These are phyloP conservation scores for Ustilago bromivora DNA, from an alignment of 1,284 basidiomycete species.

Conservation along the genomic window DNA sequence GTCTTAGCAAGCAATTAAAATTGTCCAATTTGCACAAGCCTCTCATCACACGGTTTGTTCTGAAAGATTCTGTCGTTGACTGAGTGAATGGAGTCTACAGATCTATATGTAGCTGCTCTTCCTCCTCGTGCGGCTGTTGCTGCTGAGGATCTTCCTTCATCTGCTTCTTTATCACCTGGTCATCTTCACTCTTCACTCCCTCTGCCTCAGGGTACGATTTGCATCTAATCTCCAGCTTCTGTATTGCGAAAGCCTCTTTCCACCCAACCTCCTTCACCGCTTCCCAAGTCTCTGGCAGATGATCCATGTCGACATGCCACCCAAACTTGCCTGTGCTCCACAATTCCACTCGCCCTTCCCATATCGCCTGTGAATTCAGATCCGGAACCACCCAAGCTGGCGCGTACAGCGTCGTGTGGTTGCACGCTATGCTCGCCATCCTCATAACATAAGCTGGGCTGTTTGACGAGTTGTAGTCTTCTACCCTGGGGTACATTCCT, in stretches of 20 bases:
- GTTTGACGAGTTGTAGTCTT: constrained; percentile 10
- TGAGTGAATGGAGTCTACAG: background rate
- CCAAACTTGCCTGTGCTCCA: background rate
- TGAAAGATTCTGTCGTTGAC: background rate
- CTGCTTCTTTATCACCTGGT: background rate
- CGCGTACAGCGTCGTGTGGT: constrained; percentile 20
- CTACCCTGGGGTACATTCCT: constrained; percentile 9
- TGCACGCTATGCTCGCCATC: constrained; percentile 4
- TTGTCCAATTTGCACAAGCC: background rate
- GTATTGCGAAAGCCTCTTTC: constrained; percentile 22
- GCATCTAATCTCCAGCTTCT: constrained; percentile 20
- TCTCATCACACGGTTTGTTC: background rate
- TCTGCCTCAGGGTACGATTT: background rate
- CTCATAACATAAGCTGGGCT: background rate
- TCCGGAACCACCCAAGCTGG: constrained; percentile 11
- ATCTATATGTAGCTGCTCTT: constrained; percentile 2
- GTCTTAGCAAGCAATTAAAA: background rate
- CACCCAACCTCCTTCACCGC: background rate
- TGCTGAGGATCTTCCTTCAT: background rate
- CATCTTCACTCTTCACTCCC: background rate
- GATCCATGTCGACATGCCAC: constrained; percentile 49
- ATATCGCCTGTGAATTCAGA: background rate
- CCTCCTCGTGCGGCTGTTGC: background rate
- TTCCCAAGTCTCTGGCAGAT: constrained; percentile 26
- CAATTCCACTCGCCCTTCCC: background rate